phyloP scores from a whole-genome alignment of 352 stramenopile genomes.

The Globisporangium lucens region DNA sequence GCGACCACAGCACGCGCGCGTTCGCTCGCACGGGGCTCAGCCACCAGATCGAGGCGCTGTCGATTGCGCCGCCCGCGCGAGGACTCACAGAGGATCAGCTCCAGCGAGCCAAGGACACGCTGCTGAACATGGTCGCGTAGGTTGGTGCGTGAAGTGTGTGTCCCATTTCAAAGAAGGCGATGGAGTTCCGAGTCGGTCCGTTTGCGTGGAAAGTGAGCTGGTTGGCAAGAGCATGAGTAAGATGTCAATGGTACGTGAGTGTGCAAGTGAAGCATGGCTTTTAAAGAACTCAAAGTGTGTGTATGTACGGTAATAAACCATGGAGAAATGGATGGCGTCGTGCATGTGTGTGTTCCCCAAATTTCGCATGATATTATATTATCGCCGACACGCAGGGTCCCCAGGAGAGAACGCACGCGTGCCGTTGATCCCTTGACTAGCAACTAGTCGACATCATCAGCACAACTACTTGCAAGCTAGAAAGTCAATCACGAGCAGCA shows the following conservation, averaged over 20 bases:
- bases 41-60: slow-evolving; percentile 36
- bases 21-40: slow-evolving; percentile 45
- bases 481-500: slow-evolving; percentile 19
- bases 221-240: background rate
- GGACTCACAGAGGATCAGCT: slow-evolving; percentile 71
- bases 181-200: background rate
- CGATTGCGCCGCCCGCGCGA: slow-evolving; percentile 27
- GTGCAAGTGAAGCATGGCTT: background rate
- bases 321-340: slow-evolving; percentile 22
- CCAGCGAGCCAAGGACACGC: slow-evolving; percentile 68
- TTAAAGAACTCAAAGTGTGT: background rate
- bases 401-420: slow-evolving; percentile 3
- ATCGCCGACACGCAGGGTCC: slow-evolving; percentile 27
- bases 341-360: slow-evolving; percentile 41
- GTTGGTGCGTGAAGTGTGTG: background rate
- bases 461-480: slow-evolving; percentile 22
- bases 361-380: slow-evolving; percentile 86
- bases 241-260: background rate
- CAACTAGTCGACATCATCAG: slow-evolving; percentile 13
- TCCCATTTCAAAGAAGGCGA: background rate
- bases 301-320: background rate
- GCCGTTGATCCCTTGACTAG: slow-evolving; percentile 30
- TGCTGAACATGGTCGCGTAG: slow-evolving; percentile 25
- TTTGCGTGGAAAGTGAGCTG: background rate
- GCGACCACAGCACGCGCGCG: slow-evolving; percentile 70